phyloP scores from a whole-genome alignment of 2,329 filamentous ascomycete genomes.

The Aspergillus tubingensis region DNA sequence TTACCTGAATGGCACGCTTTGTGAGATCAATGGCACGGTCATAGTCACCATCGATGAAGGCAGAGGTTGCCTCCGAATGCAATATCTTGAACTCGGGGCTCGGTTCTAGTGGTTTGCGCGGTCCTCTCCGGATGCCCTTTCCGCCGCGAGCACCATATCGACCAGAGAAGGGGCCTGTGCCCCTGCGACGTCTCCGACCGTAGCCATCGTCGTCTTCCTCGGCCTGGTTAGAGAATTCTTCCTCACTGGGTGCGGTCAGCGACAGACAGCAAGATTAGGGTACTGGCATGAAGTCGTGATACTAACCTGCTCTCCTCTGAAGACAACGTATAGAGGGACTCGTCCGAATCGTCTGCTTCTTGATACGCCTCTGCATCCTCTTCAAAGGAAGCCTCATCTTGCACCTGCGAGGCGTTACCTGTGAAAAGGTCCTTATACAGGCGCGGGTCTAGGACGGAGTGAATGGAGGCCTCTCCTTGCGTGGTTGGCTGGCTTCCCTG shows the following conservation, averaged over 20 bases:
- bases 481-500: conserved; percentile 24
- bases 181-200: conserved; percentile 30
- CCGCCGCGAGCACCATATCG: conserved; percentile 43
- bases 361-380: conserved; percentile 16
- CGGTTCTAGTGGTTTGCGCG: conserved; percentile 49
- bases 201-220: conserved; percentile 29
- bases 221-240: conserved; percentile 25
- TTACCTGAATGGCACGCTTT: conserved; percentile 54
- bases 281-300: background rate
- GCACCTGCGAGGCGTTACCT: conserved; percentile 14
- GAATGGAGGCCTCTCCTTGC: conserved; percentile 18
- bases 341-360: conserved; percentile 22
- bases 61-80: conserved; percentile 50
- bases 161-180: conserved; percentile 37
- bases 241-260: conserved; percentile 26
- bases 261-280: background rate
- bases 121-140: conserved; percentile 50
- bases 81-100: conserved; percentile 51
- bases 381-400: conserved; percentile 11
- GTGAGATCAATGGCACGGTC: conserved; percentile 47
- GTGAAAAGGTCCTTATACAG: conserved; percentile 32
- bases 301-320: conserved; percentile 31
- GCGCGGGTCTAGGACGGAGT: conserved; percentile 36
- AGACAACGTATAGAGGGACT: conserved; percentile 27
- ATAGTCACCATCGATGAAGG: conserved; percentile 52